phyloP scores from a whole-genome alignment of 345 rosid species.

The Aethionema arabicum region DNA sequence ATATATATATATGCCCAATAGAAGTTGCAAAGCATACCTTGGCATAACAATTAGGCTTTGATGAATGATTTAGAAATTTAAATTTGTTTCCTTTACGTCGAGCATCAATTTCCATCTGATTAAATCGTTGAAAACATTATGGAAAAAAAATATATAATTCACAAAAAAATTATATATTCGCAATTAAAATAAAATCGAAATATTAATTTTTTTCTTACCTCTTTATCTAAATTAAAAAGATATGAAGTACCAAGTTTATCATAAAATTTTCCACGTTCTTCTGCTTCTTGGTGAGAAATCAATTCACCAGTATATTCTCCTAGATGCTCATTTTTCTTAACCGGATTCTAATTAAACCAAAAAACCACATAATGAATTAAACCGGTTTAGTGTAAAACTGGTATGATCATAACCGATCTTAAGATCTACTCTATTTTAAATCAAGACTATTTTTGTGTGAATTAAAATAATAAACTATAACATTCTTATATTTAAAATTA shows the following conservation, averaged over 20 bases:
- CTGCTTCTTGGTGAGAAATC: slow-evolving; percentile 74
- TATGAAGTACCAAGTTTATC: slow-evolving; percentile 72
- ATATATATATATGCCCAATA: too few relatives aligned
- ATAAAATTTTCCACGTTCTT: slow-evolving; percentile 77
- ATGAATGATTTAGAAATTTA: slow-evolving; percentile 82
- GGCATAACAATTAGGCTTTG: slow-evolving; percentile 85
- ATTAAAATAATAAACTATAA: too few relatives aligned
- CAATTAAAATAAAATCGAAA: too few relatives aligned
- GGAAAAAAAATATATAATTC: background rate
- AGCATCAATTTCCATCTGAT: slow-evolving; percentile 79
- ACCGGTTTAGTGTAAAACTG: too few relatives aligned
- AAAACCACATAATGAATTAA: background rate
- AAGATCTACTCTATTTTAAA: too few relatives aligned
- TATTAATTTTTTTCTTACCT: slow-evolving; percentile 53
- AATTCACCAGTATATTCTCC: slow-evolving; percentile 97
- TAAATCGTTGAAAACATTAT: slow-evolving; percentile 4
- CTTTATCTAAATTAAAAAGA: slow-evolving; percentile 86
- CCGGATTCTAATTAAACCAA: slow-evolving; percentile 52
- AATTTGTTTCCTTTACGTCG: slow-evolving; percentile 89
- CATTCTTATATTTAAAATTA: too few relatives aligned
- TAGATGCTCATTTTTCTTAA: slow-evolving; percentile 76
- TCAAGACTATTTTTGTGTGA: too few relatives aligned
- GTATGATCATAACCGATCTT: too few relatives aligned
- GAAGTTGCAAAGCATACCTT: slow-evolving; percentile 46
- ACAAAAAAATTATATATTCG: slow-evolving; percentile 1